Evolutionary conservation across 1,284 basidiomycete genomes (phyloP).

Genomic region (Wolfiporia cocos): DNA sequence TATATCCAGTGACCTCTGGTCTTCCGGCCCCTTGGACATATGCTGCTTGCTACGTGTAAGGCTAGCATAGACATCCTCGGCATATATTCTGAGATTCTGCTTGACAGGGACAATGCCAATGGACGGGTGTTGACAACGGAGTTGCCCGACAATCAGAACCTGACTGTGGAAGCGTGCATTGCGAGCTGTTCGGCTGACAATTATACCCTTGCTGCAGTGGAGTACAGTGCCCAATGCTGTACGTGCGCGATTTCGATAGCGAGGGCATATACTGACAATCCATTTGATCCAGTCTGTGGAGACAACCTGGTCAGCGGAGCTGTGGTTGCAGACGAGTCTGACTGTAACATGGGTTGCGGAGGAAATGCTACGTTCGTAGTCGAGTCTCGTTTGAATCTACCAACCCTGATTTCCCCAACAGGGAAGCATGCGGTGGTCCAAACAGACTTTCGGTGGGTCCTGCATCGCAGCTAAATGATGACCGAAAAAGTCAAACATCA

Average conservation of each 20-base stretch:
- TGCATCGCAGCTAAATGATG: conserved; percentile 1
- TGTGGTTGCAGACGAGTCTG: conserved; percentile 35
- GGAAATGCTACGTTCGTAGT: conserved; percentile 53
- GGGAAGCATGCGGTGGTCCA: conserved; percentile 65
- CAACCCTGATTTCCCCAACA: too few relatives aligned
- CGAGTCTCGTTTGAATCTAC: conserved; percentile 1
- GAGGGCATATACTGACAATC: neutral
- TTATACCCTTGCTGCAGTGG: conserved; percentile 36
- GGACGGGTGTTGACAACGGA: conserved; percentile 31
- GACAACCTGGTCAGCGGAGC: conserved; percentile 54
- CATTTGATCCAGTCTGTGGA: conserved; percentile 46
- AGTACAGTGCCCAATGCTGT: conserved; percentile 47
- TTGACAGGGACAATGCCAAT: conserved; percentile 32
- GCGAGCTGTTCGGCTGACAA: conserved; percentile 26
- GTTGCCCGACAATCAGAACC: conserved; percentile 25
- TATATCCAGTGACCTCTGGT: conserved; percentile 41
- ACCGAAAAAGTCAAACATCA: too few relatives aligned
- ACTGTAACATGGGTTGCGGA: conserved; percentile 63
- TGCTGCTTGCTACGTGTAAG: conserved; percentile 54
- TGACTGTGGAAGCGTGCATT: conserved; percentile 36
- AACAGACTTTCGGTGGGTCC: conserved; percentile 50
- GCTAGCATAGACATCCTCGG: conserved; percentile 7
- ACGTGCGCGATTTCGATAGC: conserved; percentile 1
- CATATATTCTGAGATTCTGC: neutral
- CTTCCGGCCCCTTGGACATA: conserved; percentile 48